These are phyloP conservation scores for Knufia fluminis DNA, from an alignment of 2,329 filamentous ascomycete genomes.

Conservation along the genomic window DNA sequence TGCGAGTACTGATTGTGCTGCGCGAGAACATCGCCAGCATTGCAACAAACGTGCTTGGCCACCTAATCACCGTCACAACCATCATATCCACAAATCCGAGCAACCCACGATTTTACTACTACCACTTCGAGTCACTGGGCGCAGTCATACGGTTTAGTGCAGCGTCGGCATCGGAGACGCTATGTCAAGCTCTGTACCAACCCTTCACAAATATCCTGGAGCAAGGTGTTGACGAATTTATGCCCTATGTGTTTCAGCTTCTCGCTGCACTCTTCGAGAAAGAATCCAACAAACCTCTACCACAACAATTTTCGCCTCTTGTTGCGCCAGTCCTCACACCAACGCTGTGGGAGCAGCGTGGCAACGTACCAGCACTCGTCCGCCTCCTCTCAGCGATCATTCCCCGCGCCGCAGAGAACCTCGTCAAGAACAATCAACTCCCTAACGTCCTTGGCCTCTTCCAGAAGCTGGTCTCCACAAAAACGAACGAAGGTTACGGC, in stretches of 20 bases:
- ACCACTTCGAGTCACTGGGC: conserved; percentile 89
- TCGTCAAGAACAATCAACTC: conserved; percentile 70
- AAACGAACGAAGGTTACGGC: conserved; percentile 73
- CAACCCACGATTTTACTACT: conserved; percentile 97
- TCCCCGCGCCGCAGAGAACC: conserved; percentile 61
- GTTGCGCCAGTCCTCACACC: conserved; percentile 70
- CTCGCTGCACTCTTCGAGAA: conserved; percentile 84
- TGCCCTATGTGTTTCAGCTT: conserved; percentile 92
- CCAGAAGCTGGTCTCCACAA: conserved; percentile 74
- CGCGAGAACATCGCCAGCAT: conserved; percentile 69
- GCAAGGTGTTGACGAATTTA: conserved; percentile 84
- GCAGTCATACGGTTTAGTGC: conserved; percentile 67
- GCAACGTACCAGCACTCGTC: conserved; percentile 85
- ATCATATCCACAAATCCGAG: conserved; percentile 92
- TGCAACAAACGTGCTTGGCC: conserved; percentile 67
- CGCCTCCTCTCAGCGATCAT: conserved; percentile 78
- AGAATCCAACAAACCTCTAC: conserved; percentile 68
- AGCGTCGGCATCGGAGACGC: conserved; percentile 58
- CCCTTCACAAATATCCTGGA: conserved; percentile 73
- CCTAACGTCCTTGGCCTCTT: conserved; percentile 91
- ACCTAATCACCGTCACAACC: conserved; percentile 80
- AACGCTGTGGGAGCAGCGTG: conserved; percentile 80
- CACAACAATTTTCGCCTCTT: conserved; percentile 70
- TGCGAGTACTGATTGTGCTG: conserved; percentile 93
- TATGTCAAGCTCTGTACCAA: conserved; percentile 67